phyloP scores from a whole-genome alignment of 2,329 filamentous ascomycete genomes.

The Ophiosphaerella narmari region DNA sequence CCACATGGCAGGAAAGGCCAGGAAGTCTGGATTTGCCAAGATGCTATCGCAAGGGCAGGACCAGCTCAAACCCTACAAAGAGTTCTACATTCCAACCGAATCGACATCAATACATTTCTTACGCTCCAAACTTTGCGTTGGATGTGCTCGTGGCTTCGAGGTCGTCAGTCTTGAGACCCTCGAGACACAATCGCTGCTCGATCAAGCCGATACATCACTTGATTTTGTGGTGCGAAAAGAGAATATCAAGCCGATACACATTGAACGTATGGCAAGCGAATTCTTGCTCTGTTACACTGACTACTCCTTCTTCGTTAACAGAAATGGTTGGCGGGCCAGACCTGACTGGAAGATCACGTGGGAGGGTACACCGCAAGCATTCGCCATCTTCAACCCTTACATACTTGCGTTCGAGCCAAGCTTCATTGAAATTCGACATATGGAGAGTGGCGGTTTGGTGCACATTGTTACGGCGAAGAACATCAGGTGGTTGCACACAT shows the following conservation, averaged over 20 bases:
- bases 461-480: slow-evolving; percentile 97
- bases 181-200: slow-evolving; percentile 95
- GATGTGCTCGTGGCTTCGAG: slow-evolving; percentile 93
- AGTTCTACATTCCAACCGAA: slow-evolving; percentile 98
- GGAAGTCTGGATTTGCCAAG: slow-evolving; percentile 92
- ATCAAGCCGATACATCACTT: slow-evolving; percentile 95
- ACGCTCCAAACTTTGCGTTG: slow-evolving; percentile 94
- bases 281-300: slow-evolving; percentile 98
- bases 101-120: slow-evolving; percentile 98
- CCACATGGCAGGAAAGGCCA: slow-evolving; percentile 88
- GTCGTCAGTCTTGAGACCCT: slow-evolving; percentile 95
- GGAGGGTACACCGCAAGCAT: slow-evolving; percentile 91
- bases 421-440: slow-evolving; percentile 95
- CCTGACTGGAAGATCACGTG: slow-evolving; percentile 97
- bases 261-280: slow-evolving; percentile 94
- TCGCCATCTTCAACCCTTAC: slow-evolving; percentile 94
- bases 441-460: slow-evolving; percentile 87
- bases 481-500: slow-evolving; percentile 96
- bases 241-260: slow-evolving; percentile 92
- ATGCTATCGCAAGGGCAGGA: slow-evolving; percentile 95
- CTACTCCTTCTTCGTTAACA: slow-evolving; percentile 98
- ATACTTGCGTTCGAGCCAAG: slow-evolving; percentile 96
- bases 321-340: slow-evolving; percentile 94
- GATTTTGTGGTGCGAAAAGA: slow-evolving; percentile 96
- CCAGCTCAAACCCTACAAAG: slow-evolving; percentile 80